Conservation (phyloP, 164 flowering plant species). For the Sextonia rubra region DNA sequence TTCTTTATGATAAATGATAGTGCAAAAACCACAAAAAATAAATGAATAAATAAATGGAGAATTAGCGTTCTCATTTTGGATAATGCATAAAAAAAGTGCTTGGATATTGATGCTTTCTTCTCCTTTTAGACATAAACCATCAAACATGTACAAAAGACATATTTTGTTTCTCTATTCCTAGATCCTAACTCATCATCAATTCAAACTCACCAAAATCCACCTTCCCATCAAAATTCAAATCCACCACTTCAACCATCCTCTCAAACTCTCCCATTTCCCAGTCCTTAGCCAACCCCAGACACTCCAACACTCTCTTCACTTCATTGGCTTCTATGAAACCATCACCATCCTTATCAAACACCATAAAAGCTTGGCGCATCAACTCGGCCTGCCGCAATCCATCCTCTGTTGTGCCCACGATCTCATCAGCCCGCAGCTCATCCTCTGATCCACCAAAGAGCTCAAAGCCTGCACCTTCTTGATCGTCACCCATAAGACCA, state of each 20-base stretch:
- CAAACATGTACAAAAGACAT: background rate
- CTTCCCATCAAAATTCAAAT: constrained; percentile 54
- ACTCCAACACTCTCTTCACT: constrained; percentile 49
- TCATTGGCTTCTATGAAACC: constrained; percentile 55
- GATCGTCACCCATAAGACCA: constrained; percentile 11
- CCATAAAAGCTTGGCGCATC: constrained; percentile 42
- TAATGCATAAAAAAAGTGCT: too few species aligned
- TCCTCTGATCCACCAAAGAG: constrained; percentile 13
- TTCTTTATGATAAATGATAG: too few species aligned
- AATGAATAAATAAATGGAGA: too few species aligned
- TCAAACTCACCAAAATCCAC: constrained; percentile 64
- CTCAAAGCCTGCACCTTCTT: constrained; percentile 13
- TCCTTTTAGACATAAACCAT: background rate
- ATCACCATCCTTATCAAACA: constrained; percentile 58
- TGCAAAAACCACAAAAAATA: too few species aligned
- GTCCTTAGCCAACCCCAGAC: constrained; percentile 52
- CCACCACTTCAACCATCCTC: constrained; percentile 51
- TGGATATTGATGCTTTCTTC: too few species aligned
- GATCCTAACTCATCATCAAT: constrained; percentile 37
- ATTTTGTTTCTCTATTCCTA: too few species aligned
- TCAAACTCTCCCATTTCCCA: constrained; percentile 40
- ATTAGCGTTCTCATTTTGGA: too few species aligned
- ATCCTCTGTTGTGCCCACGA: constrained; percentile 20
- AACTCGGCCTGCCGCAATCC: constrained; percentile 19
- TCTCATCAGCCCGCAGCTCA: constrained; percentile 20